phyloP scores from a whole-genome alignment of 495 filamentous ascomycete species.

The Penicillium odoratum region DNA sequence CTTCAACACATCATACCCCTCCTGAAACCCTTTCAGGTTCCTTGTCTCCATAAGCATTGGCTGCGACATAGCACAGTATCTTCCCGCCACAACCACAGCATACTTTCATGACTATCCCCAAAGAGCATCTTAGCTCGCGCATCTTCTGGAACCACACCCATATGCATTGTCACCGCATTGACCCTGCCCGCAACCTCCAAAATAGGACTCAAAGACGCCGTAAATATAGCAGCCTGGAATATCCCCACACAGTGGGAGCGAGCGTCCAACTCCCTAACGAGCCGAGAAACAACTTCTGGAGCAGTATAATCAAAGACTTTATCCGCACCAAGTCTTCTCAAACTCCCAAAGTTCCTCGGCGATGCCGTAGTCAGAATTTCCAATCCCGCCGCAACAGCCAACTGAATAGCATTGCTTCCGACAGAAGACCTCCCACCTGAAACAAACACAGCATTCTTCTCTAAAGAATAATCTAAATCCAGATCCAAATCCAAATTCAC shows the following conservation, averaged over 20 bases:
- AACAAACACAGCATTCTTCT: slow-evolving; percentile 49
- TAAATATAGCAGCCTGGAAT: slow-evolving; percentile 12
- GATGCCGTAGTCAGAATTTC: slow-evolving; percentile 55
- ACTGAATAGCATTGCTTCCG: slow-evolving; percentile 58
- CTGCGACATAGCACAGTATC: slow-evolving; percentile 31
- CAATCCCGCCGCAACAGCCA: slow-evolving; percentile 52
- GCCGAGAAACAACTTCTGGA: slow-evolving; percentile 28
- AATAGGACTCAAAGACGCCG: neutral
- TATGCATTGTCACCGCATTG: slow-evolving; percentile 1
- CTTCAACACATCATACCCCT: slow-evolving; percentile 36
- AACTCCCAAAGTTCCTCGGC: slow-evolving; percentile 48
- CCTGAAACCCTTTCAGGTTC: slow-evolving; percentile 45
- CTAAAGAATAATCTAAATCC: too few species aligned
- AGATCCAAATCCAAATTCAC: too few species aligned
- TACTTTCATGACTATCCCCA: slow-evolving; percentile 23
- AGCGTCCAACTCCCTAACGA: slow-evolving; percentile 12
- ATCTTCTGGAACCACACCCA: slow-evolving; percentile 11
- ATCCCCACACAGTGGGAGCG: slow-evolving; percentile 13
- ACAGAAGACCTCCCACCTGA: slow-evolving; percentile 62
- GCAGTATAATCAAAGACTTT: slow-evolving; percentile 57
- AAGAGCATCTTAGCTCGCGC: slow-evolving; percentile 25
- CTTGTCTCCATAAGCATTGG: slow-evolving; percentile 30
- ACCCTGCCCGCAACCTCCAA: neutral
- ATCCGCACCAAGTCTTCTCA: slow-evolving; percentile 52
- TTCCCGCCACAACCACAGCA: slow-evolving; percentile 23